Conservation (phyloP, 306 rosid species). For the Rubus idaeus region DNA sequence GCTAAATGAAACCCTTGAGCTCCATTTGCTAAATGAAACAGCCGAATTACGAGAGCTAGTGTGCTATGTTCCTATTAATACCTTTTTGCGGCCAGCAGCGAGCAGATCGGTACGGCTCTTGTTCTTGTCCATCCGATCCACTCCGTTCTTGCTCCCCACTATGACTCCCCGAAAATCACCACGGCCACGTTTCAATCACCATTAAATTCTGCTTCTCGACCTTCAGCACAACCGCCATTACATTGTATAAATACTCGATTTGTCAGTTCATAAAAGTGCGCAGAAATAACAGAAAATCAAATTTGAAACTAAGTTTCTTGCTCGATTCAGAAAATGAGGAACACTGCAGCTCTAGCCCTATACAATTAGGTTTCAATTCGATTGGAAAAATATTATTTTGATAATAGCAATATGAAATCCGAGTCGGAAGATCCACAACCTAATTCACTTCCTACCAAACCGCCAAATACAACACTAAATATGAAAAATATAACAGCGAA, state of each 20-base stretch:
- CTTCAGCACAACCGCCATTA: slow-evolving; percentile 14
- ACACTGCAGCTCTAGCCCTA: neutral
- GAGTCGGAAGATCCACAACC: slow-evolving; percentile 16
- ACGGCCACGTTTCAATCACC: slow-evolving; percentile 30
- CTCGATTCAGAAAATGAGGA: slow-evolving; percentile 6
- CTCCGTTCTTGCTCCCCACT: slow-evolving; percentile 54
- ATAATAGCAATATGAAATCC: neutral
- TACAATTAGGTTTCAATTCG: neutral
- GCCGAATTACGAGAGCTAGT: neutral
- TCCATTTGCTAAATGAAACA: neutral
- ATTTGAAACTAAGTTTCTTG: neutral
- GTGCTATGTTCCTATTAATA: slow-evolving; percentile 6
- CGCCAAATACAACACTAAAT: neutral
- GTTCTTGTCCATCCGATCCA: slow-evolving; percentile 82
- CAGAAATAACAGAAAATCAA: neutral
- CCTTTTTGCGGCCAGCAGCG: slow-evolving; percentile 86
- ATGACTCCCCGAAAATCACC: slow-evolving; percentile 34
- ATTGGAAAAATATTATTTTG: neutral
- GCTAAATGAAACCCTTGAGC: neutral
- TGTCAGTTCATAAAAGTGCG: neutral
- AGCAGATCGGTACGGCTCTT: slow-evolving; percentile 95
- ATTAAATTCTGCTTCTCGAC: slow-evolving; percentile 36
- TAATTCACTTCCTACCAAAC: neutral
- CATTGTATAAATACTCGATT: slow-evolving; percentile 14
- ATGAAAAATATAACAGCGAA: neutral